These are phyloP conservation scores for Phytopythium kandeliae DNA, from an alignment of 352 stramenopile species.

Conservation along the genomic window DNA sequence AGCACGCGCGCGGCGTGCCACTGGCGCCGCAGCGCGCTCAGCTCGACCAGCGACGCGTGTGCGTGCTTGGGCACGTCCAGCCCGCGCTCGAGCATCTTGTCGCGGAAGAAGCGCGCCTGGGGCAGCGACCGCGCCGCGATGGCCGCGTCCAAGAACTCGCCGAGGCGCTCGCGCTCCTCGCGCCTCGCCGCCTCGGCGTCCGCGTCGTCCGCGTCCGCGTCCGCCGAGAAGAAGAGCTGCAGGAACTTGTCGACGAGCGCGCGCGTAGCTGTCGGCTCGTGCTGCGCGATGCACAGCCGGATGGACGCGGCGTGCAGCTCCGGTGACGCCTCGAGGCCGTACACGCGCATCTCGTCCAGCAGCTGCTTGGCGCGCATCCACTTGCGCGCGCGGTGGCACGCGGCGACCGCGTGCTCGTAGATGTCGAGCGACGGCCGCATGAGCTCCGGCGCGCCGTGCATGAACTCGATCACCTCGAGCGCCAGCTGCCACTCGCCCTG, in stretches of 20 bases:
- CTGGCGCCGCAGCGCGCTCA: constrained; percentile 38
- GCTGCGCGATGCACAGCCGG: constrained; percentile 35
- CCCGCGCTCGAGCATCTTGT: constrained; percentile 30
- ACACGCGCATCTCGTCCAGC: constrained; percentile 51
- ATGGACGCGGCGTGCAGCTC: constrained; percentile 50
- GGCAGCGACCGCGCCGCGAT: constrained; percentile 37
- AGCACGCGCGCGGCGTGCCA: constrained; percentile 53
- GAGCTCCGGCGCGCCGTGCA: constrained; percentile 59
- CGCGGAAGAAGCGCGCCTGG: constrained; percentile 54
- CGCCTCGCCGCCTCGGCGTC: constrained; percentile 27
- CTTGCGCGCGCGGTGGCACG: constrained; percentile 44
- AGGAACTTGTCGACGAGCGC: constrained; percentile 42
- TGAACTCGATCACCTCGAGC: constrained; percentile 60
- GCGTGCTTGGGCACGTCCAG: constrained; percentile 24
- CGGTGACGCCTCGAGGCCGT: constrained; percentile 43
- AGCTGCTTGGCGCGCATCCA: constrained; percentile 72
- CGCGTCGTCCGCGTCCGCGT: constrained; percentile 5
- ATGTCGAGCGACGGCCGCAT: constrained; percentile 65
- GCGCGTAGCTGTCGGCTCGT: constrained; percentile 50
- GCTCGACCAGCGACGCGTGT: constrained; percentile 40
- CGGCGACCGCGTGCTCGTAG: constrained; percentile 65
- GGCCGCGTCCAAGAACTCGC: constrained; percentile 32
- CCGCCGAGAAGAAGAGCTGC: constrained; percentile 11
- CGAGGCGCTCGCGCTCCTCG: constrained; percentile 34
- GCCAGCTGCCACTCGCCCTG: constrained; percentile 48